Evolutionary conservation across 805 yeast genomes (phyloP).

Genomic region (Wickerhamiella nectarea): DNA sequence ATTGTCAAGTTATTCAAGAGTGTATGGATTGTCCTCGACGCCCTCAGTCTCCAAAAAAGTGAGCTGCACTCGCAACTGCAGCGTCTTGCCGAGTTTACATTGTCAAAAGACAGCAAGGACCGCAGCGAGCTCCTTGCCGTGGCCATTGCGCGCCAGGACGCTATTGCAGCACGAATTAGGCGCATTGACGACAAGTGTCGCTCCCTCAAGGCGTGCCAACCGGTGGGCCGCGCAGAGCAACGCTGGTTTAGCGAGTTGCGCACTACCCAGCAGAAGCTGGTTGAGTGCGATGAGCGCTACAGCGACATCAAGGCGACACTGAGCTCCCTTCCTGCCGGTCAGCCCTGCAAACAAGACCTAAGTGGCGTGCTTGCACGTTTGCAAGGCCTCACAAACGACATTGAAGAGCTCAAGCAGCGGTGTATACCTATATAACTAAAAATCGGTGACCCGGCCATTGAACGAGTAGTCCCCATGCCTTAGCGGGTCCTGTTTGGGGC

Average conservation of each 20-base stretch:
- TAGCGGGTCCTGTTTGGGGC: conserved; percentile 94
- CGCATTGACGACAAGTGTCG: neutral
- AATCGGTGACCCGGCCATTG: conserved; percentile 94
- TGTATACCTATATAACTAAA: conserved; percentile 30
- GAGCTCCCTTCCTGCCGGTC: neutral
- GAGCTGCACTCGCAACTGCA: conserved; percentile 33
- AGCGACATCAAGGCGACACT: neutral
- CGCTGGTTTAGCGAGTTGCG: conserved; percentile 7
- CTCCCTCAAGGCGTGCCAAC: neutral
- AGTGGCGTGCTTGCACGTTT: neutral
- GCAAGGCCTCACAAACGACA: neutral
- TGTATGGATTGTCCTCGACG: conserved; percentile 28
- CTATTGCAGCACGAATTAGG: neutral
- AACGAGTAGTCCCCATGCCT: conserved; percentile 86
- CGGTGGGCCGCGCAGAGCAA: conserved; percentile 4
- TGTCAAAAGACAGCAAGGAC: conserved; percentile 4
- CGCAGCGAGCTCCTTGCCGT: neutral
- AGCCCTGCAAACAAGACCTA: neutral
- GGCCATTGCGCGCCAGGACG: neutral
- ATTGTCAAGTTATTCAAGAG: conserved; percentile 24
- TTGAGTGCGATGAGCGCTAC: neutral
- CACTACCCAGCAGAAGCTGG: neutral
- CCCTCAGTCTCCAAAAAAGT: conserved; percentile 29
- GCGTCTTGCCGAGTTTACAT: conserved; percentile 19
- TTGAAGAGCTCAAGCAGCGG: neutral